Base-by-base conservation (phyloP, 164 flowering plant species). In the Vitis rotundifolia region DNA sequence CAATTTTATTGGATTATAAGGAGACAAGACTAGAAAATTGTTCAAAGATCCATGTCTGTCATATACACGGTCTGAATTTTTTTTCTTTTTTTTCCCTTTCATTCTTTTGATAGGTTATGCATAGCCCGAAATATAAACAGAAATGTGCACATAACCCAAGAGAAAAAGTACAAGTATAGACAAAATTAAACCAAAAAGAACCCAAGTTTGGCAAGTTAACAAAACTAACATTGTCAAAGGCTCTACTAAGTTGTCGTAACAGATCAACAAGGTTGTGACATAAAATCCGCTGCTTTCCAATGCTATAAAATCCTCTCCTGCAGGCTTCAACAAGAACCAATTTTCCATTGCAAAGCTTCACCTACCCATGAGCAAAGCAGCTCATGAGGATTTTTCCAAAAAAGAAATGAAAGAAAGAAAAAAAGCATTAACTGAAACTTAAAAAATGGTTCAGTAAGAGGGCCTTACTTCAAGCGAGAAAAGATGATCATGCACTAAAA, bases 281-380 rank as follows among this genome's bases (percentile, higher is more conserved):
- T 59, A 87, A 77, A 18, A 90, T 68, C 59, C 78, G 87, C 73
- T 87, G 92, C 86, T 90, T 95, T 44, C 99, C 98, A 51, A 82
- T 73, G 66, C 83, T 83, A 59, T 74, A 83, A 73, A 91, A 95
- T 18, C 99, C 99, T 68, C 84, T 90, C 50, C 80, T 82, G 83
- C 97, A 88, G 78, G 88, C 92, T 77, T 91, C 94, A 16, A 95
- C 87, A 19, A 73, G 60, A 58, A 86, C 76, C 79, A 88, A 62
- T 85, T 93, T 95, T n/a, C 99, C 98, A 80, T 87, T 93, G 81
- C 95, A 90, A 68, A 91, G 85, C 85, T 95, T 95, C 79, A 91
- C 95, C 98, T 95, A 81, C 62, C 12, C 75, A 69, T 58, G 13
- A 15, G 26, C 49, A 61, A 12, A 48, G 53, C 63, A 64, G 11